phyloP scores from a whole-genome alignment of 2,329 filamentous ascomycete species.

The Hymenoscyphus infarciens region DNA sequence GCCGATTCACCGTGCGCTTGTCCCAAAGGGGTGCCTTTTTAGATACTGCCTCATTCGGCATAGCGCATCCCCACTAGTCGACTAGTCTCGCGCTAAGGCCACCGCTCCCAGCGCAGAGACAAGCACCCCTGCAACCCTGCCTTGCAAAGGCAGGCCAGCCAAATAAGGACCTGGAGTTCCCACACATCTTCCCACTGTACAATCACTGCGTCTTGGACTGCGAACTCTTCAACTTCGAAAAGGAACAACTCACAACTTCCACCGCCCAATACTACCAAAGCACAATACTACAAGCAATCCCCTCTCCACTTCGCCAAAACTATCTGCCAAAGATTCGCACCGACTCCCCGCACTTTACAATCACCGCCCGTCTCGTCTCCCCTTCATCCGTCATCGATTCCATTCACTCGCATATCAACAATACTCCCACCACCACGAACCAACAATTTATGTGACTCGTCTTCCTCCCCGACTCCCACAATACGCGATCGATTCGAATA shows the following conservation, averaged over 20 bases:
- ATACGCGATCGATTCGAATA: constrained; percentile 4
- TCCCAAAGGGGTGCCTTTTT: neutral
- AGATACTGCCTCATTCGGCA: neutral
- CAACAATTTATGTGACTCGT: neutral
- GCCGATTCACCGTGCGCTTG: neutral
- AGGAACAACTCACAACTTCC: constrained; percentile 1
- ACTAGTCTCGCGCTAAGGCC: neutral
- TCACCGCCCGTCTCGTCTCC: neutral
- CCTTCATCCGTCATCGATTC: constrained; percentile 7
- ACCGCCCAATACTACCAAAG: neutral
- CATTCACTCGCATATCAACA: constrained; percentile 2
- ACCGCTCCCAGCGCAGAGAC: neutral
- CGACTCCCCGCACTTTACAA: neutral
- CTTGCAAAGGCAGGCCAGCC: neutral
- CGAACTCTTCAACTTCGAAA: neutral
- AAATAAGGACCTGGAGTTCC: constrained; percentile 5
- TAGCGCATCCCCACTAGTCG: neutral
- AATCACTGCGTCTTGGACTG: neutral
- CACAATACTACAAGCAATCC: neutral
- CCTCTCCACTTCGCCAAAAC: neutral
- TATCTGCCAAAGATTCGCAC: neutral
- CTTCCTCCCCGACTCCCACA: neutral
- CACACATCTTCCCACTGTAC: neutral
- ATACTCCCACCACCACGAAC: neutral
- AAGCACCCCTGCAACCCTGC: neutral